Base-by-base conservation (phyloP, 192 early-diverging fungal genomes). In the Umbelopsis ramanniana region DNA sequence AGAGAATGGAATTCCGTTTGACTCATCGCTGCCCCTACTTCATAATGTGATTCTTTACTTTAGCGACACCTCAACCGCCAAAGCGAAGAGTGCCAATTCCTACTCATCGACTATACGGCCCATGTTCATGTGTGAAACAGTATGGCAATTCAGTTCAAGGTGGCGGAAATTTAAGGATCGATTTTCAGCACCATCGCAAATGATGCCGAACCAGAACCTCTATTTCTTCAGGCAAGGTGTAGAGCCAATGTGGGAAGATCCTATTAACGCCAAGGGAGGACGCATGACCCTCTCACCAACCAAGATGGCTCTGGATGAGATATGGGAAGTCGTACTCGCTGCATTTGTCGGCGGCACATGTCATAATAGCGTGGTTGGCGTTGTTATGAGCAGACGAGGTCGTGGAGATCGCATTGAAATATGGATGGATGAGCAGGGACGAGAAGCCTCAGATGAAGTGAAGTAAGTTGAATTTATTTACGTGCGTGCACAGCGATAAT, bases 221-320 rank as follows among this genome's bases (percentile, higher is more conserved):
- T 82, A 84, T 43, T 87, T 81, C 70, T 94, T 94, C 79, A 83
- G 88, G 63, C 78, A 87, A 43, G 90, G 90, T 0, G 83, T 94
- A 48, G 82, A 90, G 69, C 93, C 93, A 3, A 87, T 88, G 86
- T 93, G 93, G 91, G 93, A 94, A 84, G 93, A 94, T 70, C 87
- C 87, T 5, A 74, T 70, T n/a, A 94, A 94, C 83, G 75, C 79
- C 53, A 81, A 88, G 19, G 93, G 93, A 60, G 93, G 93, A 10
- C 74, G 85, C 3, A 47, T 87, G 9, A 82, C 82, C 0, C 47
- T 85, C 3, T 71, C 76, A 11, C 76, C 76, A 2, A 53, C 53
- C 7, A 53, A 60, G 10, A 68, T 74, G 0, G 14, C 75, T 7
- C 23, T 86, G 53, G 85, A 87, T 50, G 75, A 73, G 3, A 63